Base-by-base conservation (phyloP, 176 grass and related monocot genomes). In the Guadua angustifolia region DNA sequence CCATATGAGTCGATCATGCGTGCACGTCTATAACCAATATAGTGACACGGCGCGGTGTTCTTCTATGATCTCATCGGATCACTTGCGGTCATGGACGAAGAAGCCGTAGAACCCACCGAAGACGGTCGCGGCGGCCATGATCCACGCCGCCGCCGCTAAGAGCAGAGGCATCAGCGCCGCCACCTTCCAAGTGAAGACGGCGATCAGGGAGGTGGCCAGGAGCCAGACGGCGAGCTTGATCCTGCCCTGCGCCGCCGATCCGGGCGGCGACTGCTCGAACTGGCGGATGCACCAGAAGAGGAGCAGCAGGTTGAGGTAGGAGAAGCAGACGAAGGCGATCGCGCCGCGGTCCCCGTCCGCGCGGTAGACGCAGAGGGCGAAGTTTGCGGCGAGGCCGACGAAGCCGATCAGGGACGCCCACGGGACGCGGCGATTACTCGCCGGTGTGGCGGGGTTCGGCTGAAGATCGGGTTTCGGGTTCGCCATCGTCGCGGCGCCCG, bases 161-260 rank as follows among this genome's bases (percentile, higher is more conserved):
- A 81, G 75, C 4, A 84, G 26, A 0, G 89, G 89, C 85, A 91
- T 88, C 8, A 88, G 21, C 0, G 75, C 55, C 0, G 85, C 81
- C 0, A 91, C 89, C 36, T 75, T 62, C 66, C 85, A 79, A 0
- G 79, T 69, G 50, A 94, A 94, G 61, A 65, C 82, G 2, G 53
- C 49, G 0, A 82, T 86, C 6, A 94, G 76, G 3, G 79, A 32
- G 0, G 86, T 65, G 0, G 79, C 71, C 0, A 94, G 67, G 11
- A 43, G 5, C 92, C 92, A 90, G 0, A 94, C 82, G 21, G 71
- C 45, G 5, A 32, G 38, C 59, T 78, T 94, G 42, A 83, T 36
- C 5, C 7, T 18, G 10, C 16, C 51, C 8, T 53, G 32, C 2
- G 0, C 8, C 15, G 40, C 9, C 3, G 83, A 86, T 13, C 36